Percentiles rank a stretch among this genome's conserved stretches.
phyloP scores from a whole-genome alignment of 2,329 filamentous ascomycete species.

The Claviceps sp. region DNA sequence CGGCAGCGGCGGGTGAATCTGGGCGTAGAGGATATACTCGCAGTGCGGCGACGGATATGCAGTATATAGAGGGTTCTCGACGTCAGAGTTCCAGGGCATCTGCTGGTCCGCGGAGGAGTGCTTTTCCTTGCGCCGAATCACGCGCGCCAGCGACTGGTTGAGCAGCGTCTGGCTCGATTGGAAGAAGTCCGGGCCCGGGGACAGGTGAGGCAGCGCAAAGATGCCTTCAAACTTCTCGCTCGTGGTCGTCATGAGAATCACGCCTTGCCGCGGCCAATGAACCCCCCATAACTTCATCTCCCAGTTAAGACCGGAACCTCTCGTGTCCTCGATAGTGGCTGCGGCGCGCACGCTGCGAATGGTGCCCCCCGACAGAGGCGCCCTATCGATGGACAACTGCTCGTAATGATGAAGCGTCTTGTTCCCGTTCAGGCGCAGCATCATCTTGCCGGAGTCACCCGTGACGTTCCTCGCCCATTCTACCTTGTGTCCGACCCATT shows the following conservation, averaged over 20 bases:
- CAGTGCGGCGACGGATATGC: slow-evolving; percentile 57
- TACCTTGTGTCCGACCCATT: slow-evolving; percentile 45
- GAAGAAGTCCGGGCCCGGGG: slow-evolving; percentile 45
- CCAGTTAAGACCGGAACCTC: slow-evolving; percentile 55
- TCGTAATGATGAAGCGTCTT: slow-evolving; percentile 32
- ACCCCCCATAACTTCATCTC: slow-evolving; percentile 71
- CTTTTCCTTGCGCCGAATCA: slow-evolving; percentile 51
- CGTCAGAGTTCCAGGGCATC: slow-evolving; percentile 65
- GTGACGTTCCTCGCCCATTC: slow-evolving; percentile 75
- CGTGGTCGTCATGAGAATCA: slow-evolving; percentile 71
- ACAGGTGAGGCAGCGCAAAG: slow-evolving; percentile 75
- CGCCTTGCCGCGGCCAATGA: slow-evolving; percentile 72
- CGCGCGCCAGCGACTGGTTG: slow-evolving; percentile 55
- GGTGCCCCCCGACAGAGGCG: slow-evolving; percentile 32
- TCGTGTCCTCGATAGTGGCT: slow-evolving; percentile 59
- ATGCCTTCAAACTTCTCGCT: slow-evolving; percentile 92
- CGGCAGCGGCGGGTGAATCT: slow-evolving; percentile 48
- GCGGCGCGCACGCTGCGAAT: slow-evolving; percentile 57
- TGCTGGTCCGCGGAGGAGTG: slow-evolving; percentile 39
- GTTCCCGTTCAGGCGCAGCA: slow-evolving; percentile 50
- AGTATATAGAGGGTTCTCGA: slow-evolving; percentile 46
- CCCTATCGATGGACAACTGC: slow-evolving; percentile 20
- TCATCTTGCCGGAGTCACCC: slow-evolving; percentile 53
- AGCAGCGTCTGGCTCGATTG: slow-evolving; percentile 49
- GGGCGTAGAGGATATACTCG: slow-evolving; percentile 78